phyloP scores from a whole-genome alignment of 2,329 filamentous ascomycete species.

The Cadophora luteo-olivacea region DNA sequence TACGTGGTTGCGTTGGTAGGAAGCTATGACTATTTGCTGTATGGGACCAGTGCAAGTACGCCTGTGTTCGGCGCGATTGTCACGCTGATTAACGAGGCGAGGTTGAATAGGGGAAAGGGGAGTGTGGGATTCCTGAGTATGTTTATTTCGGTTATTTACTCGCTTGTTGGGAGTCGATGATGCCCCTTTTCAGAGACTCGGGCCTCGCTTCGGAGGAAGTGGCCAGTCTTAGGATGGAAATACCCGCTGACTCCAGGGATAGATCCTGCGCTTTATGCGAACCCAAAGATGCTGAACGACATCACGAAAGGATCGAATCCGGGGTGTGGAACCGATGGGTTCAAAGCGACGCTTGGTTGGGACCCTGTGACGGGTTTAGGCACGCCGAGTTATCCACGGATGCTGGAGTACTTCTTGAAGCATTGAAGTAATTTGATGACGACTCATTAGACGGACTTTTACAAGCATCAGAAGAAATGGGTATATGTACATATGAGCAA shows the following conservation, averaged over 20 bases:
- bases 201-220: no score
- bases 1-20: constrained; percentile 54
- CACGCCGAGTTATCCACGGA: constrained; percentile 22
- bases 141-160: no score
- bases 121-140: constrained; percentile 13
- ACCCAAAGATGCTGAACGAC: constrained; percentile 18
- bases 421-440: neutral
- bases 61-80: constrained; percentile 22
- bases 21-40: constrained; percentile 42
- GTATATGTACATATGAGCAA: neutral
- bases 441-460: no score
- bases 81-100: constrained; percentile 22
- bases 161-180: no score
- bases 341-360: constrained; percentile 16
- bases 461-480: no score
- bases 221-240: no score
- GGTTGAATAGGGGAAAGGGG: constrained; percentile 10
- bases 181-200: no score
- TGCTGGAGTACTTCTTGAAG: constrained; percentile 15
- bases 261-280: constrained; percentile 18
- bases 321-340: constrained; percentile 9
- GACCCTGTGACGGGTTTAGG: constrained; percentile 21
- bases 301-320: constrained; percentile 15
- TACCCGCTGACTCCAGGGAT: no score
- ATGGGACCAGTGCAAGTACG: constrained; percentile 4